Percentiles rank a stretch among this genome's conserved stretches.
These are phyloP conservation scores for Stagonosporopsis cucurbitacearum DNA, from an alignment of 2,329 filamentous ascomycete genomes.

Conservation along the genomic window DNA sequence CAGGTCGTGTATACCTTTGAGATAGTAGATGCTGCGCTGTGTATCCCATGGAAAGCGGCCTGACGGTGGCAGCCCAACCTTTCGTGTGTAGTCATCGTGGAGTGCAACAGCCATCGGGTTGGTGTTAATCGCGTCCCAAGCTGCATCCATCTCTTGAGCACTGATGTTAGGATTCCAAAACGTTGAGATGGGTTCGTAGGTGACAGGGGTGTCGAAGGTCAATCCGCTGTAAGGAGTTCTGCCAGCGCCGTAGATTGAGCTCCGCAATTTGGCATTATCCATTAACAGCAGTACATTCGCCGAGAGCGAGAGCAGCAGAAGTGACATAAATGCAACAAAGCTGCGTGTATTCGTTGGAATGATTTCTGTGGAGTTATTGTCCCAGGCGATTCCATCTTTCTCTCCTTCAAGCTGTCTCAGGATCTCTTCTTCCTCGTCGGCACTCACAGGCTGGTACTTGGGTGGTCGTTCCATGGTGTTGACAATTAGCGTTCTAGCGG, in stretches of 20 bases:
- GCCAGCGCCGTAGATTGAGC: conserved; percentile 18
- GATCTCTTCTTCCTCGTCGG: conserved; percentile 31
- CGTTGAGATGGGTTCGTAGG: conserved; percentile 36
- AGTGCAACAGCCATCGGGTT: conserved; percentile 43
- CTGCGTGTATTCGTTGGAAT: conserved; percentile 36
- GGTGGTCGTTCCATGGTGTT: conserved; percentile 33
- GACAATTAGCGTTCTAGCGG: conserved; percentile 9
- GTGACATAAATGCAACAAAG: conserved; percentile 35
- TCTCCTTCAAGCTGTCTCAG: conserved; percentile 30
- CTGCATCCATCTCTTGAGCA: conserved; percentile 33
- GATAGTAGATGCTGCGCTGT: conserved; percentile 44
- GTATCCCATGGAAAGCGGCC: conserved; percentile 46
- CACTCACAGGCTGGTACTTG: conserved; percentile 35
- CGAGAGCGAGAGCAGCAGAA: conserved; percentile 40
- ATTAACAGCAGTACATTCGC: conserved; percentile 40
- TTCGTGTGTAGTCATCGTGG: conserved; percentile 34
- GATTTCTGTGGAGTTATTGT: conserved; percentile 33
- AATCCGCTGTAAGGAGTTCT: conserved; percentile 38
- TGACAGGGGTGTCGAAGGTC: conserved; percentile 35
- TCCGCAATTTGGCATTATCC: conserved; percentile 33
- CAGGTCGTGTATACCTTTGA: conserved; percentile 45
- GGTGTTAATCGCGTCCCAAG: conserved; percentile 46
- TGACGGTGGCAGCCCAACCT: conserved; percentile 33
- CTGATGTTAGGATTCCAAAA: conserved; percentile 43
- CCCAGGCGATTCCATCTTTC: conserved; percentile 33